Evolutionary conservation across 805 yeast genomes (phyloP), one percentile per base, ranked within the genome.

Genomic region (Teunomyces cretensis): DNA sequence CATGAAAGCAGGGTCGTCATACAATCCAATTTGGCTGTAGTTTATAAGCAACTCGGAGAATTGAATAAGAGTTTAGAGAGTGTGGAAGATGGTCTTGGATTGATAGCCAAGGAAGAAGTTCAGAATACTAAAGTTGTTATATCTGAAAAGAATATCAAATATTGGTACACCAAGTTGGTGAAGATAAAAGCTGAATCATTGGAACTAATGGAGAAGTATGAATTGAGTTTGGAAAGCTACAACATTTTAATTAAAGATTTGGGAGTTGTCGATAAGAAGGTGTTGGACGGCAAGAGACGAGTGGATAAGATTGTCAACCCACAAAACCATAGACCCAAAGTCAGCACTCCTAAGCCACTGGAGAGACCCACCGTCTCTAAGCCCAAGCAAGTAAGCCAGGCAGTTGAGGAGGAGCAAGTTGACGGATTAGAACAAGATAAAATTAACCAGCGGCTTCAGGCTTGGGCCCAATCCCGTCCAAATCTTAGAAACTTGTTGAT

Each of bases 271-370:
- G 78, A 81, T 27, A 80, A 82, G 47, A 70, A 78, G 26, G 72
- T 81, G 0, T 67, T 92, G 77, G 96, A 88, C 41, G 96, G 92
- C 2, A 89, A 81, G 59, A 76, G 92, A 55, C 76, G 99, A 46
- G 87, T 96, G 48, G 76, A 77, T 42, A 76, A 75, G 13, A 79
- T 83, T 1, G 61, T 90, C 15, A 75, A 80, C 46, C 94, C 95
- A 2, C 63, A 64, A 28, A 64, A 63, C 54, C 70, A 4, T 47
- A 46, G 43, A 49, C 51, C 52, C 19, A 41, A 51, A n/a, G 28
- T 7, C 9, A 26, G 28, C 28, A 26, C 28, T 9, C 47, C 56
- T 41, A 32, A 31, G n/a, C 43, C 19, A 39, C 41, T 26, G 12
- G 38, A 38, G 7, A 33, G 41, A 52, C 41, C 30, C 46, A 28